Conservation (phyloP, 202 grass and related monocot genomes). For the Schoenoplectus triqueter region DNA sequence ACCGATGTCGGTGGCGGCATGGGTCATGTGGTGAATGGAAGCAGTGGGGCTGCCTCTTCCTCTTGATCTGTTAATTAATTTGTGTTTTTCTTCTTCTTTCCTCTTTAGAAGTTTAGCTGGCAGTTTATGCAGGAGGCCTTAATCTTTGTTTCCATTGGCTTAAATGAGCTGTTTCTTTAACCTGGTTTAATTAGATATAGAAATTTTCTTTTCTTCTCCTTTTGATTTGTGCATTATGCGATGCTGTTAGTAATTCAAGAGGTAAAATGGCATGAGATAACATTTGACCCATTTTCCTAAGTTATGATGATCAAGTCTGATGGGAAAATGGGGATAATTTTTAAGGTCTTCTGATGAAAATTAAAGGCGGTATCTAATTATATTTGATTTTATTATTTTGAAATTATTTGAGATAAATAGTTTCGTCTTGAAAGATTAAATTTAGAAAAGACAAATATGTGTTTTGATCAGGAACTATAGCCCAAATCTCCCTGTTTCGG, state of each 20-base stretch:
- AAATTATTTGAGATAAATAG: neutral
- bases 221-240: constrained; percentile 5
- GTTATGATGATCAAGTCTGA: neutral
- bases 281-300: neutral
- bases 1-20: constrained; percentile 24
- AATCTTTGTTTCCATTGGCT: constrained; percentile 41
- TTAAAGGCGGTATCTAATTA: neutral
- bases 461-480: neutral
- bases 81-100: neutral
- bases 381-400: neutral
- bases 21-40: constrained; percentile 44
- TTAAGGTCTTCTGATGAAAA: neutral
- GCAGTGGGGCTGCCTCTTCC: constrained; percentile 12
- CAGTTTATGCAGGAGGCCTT: constrained; percentile 15
- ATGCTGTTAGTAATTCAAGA: neutral
- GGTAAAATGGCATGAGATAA: constrained; percentile 8
- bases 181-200: constrained; percentile 39
- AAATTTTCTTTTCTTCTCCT: constrained; percentile 18
- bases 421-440: neutral
- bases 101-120: constrained; percentile 30
- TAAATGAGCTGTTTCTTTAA: constrained; percentile 41
- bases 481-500: neutral
- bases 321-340: neutral
- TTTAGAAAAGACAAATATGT: neutral
- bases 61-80: constrained; percentile 26